A percentile compares a stretch with the other conserved stretches of the same genome.
Evolutionary conservation across 2,329 filamentous ascomycete genomes (phyloP).

Genomic region (Samsoniella hepiali): DNA sequence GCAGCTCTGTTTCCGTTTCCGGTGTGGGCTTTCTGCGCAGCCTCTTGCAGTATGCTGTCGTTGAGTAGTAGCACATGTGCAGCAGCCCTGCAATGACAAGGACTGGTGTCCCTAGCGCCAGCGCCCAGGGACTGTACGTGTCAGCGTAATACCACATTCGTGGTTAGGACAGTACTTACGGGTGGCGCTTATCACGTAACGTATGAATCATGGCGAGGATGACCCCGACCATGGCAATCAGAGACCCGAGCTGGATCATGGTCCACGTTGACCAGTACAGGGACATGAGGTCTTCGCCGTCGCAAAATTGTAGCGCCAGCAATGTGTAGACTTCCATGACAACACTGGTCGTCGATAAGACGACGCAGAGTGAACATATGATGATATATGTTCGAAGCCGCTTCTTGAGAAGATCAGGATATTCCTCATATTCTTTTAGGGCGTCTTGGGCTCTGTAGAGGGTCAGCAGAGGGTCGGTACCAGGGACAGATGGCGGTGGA

Average conservation of each 20-base stretch:
- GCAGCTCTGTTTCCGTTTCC: constrained; percentile 29
- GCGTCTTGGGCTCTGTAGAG: constrained; percentile 32
- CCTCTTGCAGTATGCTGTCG: constrained; percentile 35
- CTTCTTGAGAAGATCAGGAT: constrained; percentile 31
- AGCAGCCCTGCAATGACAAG: constrained; percentile 55
- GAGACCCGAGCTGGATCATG: constrained; percentile 55
- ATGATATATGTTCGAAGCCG: constrained; percentile 42
- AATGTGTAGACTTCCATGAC: constrained; percentile 55
- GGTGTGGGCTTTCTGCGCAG: constrained; percentile 26
- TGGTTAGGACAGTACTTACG: constrained; percentile 37
- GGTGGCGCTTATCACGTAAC: constrained; percentile 48
- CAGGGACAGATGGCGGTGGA: too few species aligned
- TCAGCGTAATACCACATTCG: not conserved
- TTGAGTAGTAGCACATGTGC: constrained; percentile 44
- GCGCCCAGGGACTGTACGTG: constrained; percentile 48
- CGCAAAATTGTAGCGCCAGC: constrained; percentile 55
- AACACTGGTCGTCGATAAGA: constrained; percentile 42
- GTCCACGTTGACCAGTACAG: constrained; percentile 62
- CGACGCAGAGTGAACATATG: constrained; percentile 43
- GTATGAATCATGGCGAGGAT: constrained; percentile 51
- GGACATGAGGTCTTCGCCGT: constrained; percentile 57
- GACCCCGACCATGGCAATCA: constrained; percentile 57
- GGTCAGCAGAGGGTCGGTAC: not conserved
- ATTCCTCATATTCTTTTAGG: constrained; percentile 36
- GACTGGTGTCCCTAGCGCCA: constrained; percentile 58